Evolutionary conservation across 2,329 filamentous ascomycete genomes (phyloP).

Genomic region (Colletotrichum sp.): DNA sequence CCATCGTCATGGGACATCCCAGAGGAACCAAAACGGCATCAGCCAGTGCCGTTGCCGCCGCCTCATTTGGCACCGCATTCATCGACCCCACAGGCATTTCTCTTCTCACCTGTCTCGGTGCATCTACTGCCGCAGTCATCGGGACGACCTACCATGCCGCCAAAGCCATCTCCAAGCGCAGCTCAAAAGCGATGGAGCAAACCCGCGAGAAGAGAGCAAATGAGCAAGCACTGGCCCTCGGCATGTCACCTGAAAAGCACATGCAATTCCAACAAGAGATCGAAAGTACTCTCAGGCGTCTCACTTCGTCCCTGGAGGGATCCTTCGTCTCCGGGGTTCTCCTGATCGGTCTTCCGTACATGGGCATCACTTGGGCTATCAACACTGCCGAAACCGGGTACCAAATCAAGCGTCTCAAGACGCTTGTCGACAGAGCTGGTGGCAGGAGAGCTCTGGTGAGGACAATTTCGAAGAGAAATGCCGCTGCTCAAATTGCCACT

Average conservation of each 20-base stretch:
- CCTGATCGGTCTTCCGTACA: neutral
- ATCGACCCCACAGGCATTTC: neutral
- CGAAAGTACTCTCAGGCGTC: neutral
- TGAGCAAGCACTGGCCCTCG: neutral
- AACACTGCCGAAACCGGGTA: neutral
- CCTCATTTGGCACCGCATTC: neutral
- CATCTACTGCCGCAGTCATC: neutral
- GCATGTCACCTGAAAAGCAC: neutral
- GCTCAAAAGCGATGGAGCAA: neutral
- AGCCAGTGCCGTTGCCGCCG: neutral
- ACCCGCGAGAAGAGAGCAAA: neutral
- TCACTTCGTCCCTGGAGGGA: neutral
- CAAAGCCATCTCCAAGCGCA: neutral
- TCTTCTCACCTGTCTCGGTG: neutral
- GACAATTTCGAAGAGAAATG: neutral
- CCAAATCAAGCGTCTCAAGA: neutral
- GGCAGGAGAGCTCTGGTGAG: neutral
- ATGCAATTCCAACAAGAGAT: neutral
- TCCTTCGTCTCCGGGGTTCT: neutral
- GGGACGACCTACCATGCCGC: neutral
- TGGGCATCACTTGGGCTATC: neutral
- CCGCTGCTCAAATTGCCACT: neutral
- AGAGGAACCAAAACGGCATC: neutral
- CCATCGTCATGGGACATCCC: neutral
- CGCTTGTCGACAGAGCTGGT: neutral